Evolutionary conservation across 1,284 basidiomycete genomes (phyloP).

Genomic region (Apiotrichum veenhuisii): DNA sequence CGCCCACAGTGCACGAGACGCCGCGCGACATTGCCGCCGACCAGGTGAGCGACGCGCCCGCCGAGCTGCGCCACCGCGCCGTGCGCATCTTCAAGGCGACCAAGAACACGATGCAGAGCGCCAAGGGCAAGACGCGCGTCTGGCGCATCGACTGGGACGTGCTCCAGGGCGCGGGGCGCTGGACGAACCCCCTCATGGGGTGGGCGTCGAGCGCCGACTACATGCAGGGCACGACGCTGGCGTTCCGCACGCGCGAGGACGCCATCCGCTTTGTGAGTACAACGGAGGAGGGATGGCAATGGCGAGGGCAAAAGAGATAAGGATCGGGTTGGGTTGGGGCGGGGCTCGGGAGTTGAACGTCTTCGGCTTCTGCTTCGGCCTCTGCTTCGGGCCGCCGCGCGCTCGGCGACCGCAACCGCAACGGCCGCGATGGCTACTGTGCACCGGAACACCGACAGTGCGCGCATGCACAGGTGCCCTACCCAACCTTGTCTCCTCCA

Average conservation of each 20-base stretch:
- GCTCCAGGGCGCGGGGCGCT: constrained; percentile 79
- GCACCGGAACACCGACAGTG: no score
- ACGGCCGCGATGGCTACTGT: no score
- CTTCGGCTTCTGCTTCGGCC: no score
- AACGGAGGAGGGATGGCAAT: background rate
- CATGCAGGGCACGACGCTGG: constrained; percentile 86
- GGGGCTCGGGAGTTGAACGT: no score
- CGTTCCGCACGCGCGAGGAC: constrained; percentile 85
- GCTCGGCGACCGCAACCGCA: no score
- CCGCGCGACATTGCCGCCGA: constrained; percentile 36
- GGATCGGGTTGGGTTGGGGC: background rate
- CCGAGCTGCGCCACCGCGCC: constrained; percentile 27
- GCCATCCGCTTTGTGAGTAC: constrained; percentile 72
- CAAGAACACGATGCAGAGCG: constrained; percentile 93
- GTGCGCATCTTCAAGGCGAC: constrained; percentile 93
- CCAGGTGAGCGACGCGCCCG: constrained; percentile 48
- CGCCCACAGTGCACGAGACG: constrained; percentile 24
- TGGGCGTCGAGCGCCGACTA: constrained; percentile 95
- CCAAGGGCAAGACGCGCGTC: constrained; percentile 74
- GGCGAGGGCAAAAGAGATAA: background rate
- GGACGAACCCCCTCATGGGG: constrained; percentile 99
- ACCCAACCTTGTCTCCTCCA: background rate
- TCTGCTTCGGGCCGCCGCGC: no score
- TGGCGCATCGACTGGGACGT: constrained; percentile 97
- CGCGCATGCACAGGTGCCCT: no score